Conservation (phyloP, 176 grass and related monocot genomes). For the Carex littledalei region DNA sequence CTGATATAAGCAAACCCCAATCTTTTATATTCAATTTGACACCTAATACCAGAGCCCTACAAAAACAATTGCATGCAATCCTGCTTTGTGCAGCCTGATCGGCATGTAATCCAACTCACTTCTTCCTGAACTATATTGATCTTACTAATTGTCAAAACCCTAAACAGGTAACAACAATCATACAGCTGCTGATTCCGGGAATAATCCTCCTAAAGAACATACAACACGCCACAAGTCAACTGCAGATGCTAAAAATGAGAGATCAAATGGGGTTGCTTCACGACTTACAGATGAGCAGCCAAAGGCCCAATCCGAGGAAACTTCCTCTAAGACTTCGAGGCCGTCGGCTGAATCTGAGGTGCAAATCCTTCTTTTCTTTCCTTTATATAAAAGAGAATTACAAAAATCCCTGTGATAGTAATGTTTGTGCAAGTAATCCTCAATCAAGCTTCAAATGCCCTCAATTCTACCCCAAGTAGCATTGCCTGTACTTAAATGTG, state of each 20-base stretch:
- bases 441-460: neutral
- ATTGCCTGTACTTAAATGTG: neutral
- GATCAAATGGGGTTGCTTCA: slow-evolving; percentile 44
- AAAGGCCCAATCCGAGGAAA: slow-evolving; percentile 44
- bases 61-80: neutral
- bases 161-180: slow-evolving; percentile 45
- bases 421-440: neutral
- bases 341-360: slow-evolving; percentile 70
- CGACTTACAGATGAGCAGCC: slow-evolving; percentile 52
- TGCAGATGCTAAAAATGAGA: slow-evolving; percentile 59
- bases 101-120: neutral
- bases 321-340: slow-evolving; percentile 44
- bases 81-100: neutral
- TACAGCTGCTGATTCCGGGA: slow-evolving; percentile 32
- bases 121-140: neutral
- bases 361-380: slow-evolving; percentile 17
- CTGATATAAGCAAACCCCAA: neutral
- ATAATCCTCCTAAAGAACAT: slow-evolving; percentile 48
- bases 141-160: slow-evolving; percentile 22
- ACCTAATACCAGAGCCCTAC: neutral
- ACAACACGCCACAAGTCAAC: slow-evolving; percentile 46
- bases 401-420: neutral
- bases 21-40: neutral
- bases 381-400: neutral
- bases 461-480: neutral